Evolutionary conservation across 169 alveolate species (phyloP), one percentile per base, ranked within the genome.

Genomic region (Babesia ovis): DNA sequence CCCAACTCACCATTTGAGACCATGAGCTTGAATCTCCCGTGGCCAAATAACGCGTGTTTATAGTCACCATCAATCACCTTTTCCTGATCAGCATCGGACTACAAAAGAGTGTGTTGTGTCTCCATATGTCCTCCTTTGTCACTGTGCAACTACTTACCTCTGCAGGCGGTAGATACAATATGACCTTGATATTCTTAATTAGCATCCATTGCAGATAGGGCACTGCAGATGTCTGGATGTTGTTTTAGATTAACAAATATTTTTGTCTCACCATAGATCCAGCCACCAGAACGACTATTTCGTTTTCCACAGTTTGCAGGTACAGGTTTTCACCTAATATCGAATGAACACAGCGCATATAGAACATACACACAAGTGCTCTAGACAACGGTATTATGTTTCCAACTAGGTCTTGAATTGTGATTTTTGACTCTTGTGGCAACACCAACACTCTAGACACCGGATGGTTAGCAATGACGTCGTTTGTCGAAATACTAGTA

Each of bases 161-260:
- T 43, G 69, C 25, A 9, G 71, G 54, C 35, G 86, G 80, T 0
- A 69, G 59, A 27, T 59, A 77, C 29, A 68, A 4, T 12, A 68
- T 35, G 2, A 77, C 60, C 29, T 58, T n/a, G 1, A 54, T 62
- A 27, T 57, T 68, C 22, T 77, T 77, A 29, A 77, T 39, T 3
- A 77, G 74, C 53, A 77, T 1, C 86, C 86, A 77, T 51, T 77
- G 82, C 29, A 77, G 50, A 56, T 60, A 77, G 1, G 77, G 72
- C 22, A 77, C 43, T 20, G 82, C 61, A 3, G 71, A 43, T 9
- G 31, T 77, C 86, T 77, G 61, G 0, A 12, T 4, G 5, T 8
- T 27, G 32, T 25, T 22, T 20, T 43, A 2, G 5, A 0, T 4
- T 0, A 12, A 12, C 53, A 1, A 0, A 14, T n/a, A 16, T n/a